A percentile compares a stretch with the other conserved stretches of the same genome.
These are phyloP conservation scores for Gracilariopsis chorda DNA, from an alignment of 23 red algal genomes.

Conservation along the genomic window DNA sequence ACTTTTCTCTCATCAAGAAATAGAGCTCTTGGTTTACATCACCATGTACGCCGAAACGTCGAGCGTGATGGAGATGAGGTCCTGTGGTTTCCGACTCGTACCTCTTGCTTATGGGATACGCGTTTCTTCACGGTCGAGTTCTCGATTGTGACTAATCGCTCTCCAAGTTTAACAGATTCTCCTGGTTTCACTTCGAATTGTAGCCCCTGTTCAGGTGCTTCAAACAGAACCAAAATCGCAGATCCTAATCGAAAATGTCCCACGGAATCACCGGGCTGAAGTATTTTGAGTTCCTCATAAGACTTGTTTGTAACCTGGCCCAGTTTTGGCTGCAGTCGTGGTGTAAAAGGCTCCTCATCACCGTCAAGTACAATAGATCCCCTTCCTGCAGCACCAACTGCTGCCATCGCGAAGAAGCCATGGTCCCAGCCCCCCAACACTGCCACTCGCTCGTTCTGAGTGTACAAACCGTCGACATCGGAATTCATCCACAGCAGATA, in stretches of 20 bases:
- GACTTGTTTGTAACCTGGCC: neutral
- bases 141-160: constrained; percentile 15
- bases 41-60: neutral
- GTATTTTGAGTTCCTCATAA: neutral
- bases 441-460: constrained; percentile 39
- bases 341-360: constrained; percentile 25
- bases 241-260: constrained; percentile 42
- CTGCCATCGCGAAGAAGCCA: constrained; percentile 27
- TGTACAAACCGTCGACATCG: neutral
- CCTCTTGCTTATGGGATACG: neutral
- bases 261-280: constrained; percentile 10
- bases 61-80: neutral
- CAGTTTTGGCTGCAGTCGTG: neutral
- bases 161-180: constrained; percentile 29
- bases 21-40: too few relatives aligned
- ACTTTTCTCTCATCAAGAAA: too few relatives aligned
- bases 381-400: constrained; percentile 50
- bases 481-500: constrained; percentile 45
- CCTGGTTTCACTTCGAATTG: constrained; percentile 5
- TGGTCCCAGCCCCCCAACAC: constrained; percentile 16
- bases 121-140: neutral
- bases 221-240: constrained; percentile 54
- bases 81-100: neutral
- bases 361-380: constrained; percentile 18
- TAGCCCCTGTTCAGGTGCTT: constrained; percentile 18